These are phyloP conservation scores for Geotrichum europaeum DNA, from an alignment of 1,139 yeast species.

Conservation along the genomic window DNA sequence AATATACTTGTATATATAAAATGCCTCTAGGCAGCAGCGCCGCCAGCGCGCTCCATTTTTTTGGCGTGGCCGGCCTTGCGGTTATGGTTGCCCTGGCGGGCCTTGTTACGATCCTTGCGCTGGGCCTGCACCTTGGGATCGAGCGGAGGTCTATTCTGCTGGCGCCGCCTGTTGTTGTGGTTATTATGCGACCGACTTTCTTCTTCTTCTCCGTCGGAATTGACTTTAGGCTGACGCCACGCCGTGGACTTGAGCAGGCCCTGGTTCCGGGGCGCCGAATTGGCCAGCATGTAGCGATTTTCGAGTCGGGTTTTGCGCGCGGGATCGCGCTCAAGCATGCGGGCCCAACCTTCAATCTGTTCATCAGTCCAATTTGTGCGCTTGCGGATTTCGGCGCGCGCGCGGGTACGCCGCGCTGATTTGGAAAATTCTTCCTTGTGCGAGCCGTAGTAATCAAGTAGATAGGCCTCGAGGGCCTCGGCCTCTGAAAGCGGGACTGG, in stretches of 20 bases:
- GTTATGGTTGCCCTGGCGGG: conserved; percentile 56
- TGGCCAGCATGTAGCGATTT: conserved; percentile 47
- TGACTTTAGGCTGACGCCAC: conserved; percentile 16
- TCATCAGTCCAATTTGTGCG: conserved; percentile 74
- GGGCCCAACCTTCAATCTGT: conserved; percentile 89
- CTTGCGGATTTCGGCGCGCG: conserved; percentile 48
- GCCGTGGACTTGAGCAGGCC: conserved; percentile 19
- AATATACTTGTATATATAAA: neutral
- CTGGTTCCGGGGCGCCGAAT: neutral
- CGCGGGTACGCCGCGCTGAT: conserved; percentile 45
- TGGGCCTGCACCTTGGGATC: conserved; percentile 9
- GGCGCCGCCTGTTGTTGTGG: conserved; percentile 6
- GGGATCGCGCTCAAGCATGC: conserved; percentile 65
- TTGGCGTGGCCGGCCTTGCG: conserved; percentile 57
- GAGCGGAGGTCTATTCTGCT: conserved; percentile 1
- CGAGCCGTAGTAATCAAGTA: conserved; percentile 52
- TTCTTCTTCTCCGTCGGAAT: conserved; percentile 7
- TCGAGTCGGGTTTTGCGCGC: conserved; percentile 50
- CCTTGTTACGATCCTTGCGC: conserved; percentile 50
- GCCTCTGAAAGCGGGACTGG: neutral
- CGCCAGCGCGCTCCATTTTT: conserved; percentile 39
- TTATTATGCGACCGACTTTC: neutral
- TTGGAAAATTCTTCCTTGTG: conserved; percentile 42
- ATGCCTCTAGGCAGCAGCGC: neutral
- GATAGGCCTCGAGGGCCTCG: conserved; percentile 43